Conservation (phyloP, 257 asterid genomes). For the Solanum sejunctum region DNA sequence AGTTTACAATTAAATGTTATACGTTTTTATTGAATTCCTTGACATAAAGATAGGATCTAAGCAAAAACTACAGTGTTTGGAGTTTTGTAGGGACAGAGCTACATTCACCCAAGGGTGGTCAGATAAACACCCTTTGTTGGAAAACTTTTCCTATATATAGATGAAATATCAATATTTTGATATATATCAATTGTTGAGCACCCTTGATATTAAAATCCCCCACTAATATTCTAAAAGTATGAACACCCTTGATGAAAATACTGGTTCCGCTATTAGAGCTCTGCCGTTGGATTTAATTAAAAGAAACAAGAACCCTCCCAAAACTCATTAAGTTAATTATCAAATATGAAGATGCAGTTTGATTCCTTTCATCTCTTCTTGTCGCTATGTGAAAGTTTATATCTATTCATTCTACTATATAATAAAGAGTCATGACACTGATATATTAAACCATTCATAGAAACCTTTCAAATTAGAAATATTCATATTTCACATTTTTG, state of each 20-base stretch:
- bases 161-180: too few species aligned
- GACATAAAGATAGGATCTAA: background rate
- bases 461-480: background rate
- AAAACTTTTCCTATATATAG: too few species aligned
- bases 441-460: background rate
- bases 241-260: too few species aligned
- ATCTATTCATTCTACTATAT: background rate
- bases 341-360: conserved; percentile 3
- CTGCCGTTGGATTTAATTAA: background rate
- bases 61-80: background rate
- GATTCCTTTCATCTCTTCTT: conserved; percentile 16
- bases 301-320: conserved; percentile 9
- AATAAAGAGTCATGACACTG: background rate
- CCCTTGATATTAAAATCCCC: too few species aligned
- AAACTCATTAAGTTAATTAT: background rate
- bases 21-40: too few species aligned
- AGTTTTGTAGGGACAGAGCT: background rate
- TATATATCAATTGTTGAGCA: too few species aligned
- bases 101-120: too few species aligned
- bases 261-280: background rate
- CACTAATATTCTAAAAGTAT: too few species aligned
- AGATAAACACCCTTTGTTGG: too few species aligned
- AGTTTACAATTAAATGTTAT: background rate
- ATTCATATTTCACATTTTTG: background rate
- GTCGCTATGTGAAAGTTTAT: background rate